A percentile compares a stretch with the other conserved stretches of the same genome.
These are phyloP conservation scores for Fusarium graminum DNA, from an alignment of 2,329 filamentous ascomycete species.

Conservation along the genomic window DNA sequence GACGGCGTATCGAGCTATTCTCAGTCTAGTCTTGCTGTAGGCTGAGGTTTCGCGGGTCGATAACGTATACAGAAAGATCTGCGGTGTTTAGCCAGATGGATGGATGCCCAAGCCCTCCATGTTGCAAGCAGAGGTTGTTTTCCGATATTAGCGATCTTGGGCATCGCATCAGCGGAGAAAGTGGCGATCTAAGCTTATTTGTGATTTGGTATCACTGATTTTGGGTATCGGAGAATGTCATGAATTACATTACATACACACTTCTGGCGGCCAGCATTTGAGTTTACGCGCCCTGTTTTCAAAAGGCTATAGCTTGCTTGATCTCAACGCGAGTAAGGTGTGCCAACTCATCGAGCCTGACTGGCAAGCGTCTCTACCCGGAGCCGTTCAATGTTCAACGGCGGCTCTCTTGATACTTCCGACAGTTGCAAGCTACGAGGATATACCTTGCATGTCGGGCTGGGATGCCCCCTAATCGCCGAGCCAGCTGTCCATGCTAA, in stretches of 20 bases:
- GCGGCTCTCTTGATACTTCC: slow-evolving; percentile 14
- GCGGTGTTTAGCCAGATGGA: slow-evolving; percentile 29
- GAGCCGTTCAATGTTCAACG: slow-evolving; percentile 8
- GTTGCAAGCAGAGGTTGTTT: slow-evolving; percentile 12
- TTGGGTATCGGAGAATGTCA: slow-evolving; percentile 1
- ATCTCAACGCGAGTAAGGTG: slow-evolving; percentile 5
- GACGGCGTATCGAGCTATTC: slow-evolving; percentile 15
- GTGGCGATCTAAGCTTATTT: slow-evolving; percentile 7
- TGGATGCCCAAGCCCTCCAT: slow-evolving; percentile 30
- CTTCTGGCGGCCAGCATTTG: slow-evolving; percentile 33
- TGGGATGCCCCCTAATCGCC: slow-evolving; percentile 36
- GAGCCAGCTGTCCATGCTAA: slow-evolving; percentile 41
- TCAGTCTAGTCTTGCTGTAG: slow-evolving; percentile 21
- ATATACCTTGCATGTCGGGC: slow-evolving; percentile 30
- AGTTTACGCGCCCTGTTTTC: slow-evolving; percentile 12
- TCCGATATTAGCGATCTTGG: slow-evolving; percentile 5
- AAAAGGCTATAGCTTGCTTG: slow-evolving; percentile 12
- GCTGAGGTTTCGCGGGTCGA: slow-evolving; percentile 12
- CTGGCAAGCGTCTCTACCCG: slow-evolving; percentile 15
- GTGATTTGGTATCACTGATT: slow-evolving; percentile 1
- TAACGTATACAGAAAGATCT: slow-evolving; percentile 24
- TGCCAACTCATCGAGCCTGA: slow-evolving; percentile 39
- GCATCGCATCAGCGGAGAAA: slow-evolving; percentile 13
- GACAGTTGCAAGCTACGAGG: slow-evolving; percentile 29
- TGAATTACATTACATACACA: slow-evolving; percentile 1